Conservation (phyloP, 352 stramenopile genomes). For the Aphanomyces stellatus region DNA sequence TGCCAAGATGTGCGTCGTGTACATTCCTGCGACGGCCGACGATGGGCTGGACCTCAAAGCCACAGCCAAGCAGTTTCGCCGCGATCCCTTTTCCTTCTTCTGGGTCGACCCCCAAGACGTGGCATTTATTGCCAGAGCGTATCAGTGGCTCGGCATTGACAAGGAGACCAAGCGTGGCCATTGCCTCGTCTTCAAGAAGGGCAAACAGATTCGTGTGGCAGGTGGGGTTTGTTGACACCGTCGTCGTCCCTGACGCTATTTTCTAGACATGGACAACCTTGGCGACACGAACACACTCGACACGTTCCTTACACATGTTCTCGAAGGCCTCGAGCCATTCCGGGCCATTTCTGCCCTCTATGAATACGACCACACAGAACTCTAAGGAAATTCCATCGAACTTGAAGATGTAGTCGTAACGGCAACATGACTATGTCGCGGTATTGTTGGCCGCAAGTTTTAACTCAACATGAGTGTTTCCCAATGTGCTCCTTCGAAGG, state of each 20-base stretch:
- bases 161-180: neutral
- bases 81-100: slow-evolving; percentile 60
- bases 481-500: too few species aligned
- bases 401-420: too few species aligned
- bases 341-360: neutral
- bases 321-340: neutral
- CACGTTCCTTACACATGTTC: neutral
- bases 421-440: neutral
- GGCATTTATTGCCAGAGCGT: neutral
- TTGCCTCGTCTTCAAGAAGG: neutral
- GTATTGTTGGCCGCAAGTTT: too few species aligned
- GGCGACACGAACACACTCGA: neutral
- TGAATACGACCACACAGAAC: neutral
- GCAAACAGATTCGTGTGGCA: neutral
- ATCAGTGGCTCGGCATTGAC: neutral
- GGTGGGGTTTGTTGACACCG: neutral
- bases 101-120: neutral
- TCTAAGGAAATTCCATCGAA: too few species aligned
- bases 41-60: slow-evolving; percentile 33
- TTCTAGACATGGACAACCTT: neutral
- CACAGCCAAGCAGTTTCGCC: slow-evolving; percentile 73
- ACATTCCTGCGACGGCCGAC: slow-evolving; percentile 26
- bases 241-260: neutral
- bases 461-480: too few species aligned
- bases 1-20: slow-evolving; percentile 68